phyloP scores from a whole-genome alignment of 2,329 filamentous ascomycete species.

The Neofusicoccum cordaticola region DNA sequence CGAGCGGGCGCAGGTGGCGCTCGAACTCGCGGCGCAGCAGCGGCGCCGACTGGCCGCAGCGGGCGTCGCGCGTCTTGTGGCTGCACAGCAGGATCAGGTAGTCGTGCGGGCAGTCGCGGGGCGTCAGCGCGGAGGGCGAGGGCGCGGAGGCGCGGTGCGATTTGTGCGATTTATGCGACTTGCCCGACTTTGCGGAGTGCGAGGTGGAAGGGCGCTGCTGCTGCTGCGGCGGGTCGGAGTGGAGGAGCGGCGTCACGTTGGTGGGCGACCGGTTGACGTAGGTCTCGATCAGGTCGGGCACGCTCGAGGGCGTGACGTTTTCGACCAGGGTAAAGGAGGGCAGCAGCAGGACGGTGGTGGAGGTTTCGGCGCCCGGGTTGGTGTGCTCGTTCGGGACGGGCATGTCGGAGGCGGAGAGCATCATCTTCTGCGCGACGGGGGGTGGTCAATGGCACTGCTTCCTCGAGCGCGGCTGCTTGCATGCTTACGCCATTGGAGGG shows the following conservation, averaged over 20 bases:
- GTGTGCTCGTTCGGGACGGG: slow-evolving; percentile 67
- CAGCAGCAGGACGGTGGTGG: slow-evolving; percentile 75
- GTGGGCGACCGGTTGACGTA: slow-evolving; percentile 73
- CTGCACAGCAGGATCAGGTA: slow-evolving; percentile 91
- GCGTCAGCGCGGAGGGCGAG: slow-evolving; percentile 60
- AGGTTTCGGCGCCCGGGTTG: slow-evolving; percentile 35
- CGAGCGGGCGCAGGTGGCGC: slow-evolving; percentile 79
- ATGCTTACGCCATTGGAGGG: slow-evolving; percentile 66
- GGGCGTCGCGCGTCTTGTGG: slow-evolving; percentile 88
- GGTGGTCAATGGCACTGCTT: not conserved
- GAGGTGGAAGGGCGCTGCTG: slow-evolving; percentile 9
- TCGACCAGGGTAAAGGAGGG: slow-evolving; percentile 81
- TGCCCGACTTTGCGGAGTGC: not conserved
- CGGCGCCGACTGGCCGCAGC: slow-evolving; percentile 91
- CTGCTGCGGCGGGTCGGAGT: slow-evolving; percentile 27
- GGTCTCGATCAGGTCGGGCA: slow-evolving; percentile 66
- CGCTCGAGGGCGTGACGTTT: slow-evolving; percentile 73
- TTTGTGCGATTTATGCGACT: slow-evolving; percentile 28
- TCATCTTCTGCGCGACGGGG: slow-evolving; percentile 61
- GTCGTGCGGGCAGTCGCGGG: slow-evolving; percentile 73
- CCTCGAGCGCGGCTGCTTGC: not conserved
- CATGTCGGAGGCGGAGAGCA: slow-evolving; percentile 91
- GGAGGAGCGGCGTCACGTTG: slow-evolving; percentile 61
- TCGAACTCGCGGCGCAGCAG: slow-evolving; percentile 86
- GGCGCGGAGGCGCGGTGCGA: slow-evolving; percentile 17